Percentiles rank a stretch among this genome's conserved stretches.
phyloP scores from a whole-genome alignment of 768 basidiomycete species.

The Suillus fuscotomentosus region DNA sequence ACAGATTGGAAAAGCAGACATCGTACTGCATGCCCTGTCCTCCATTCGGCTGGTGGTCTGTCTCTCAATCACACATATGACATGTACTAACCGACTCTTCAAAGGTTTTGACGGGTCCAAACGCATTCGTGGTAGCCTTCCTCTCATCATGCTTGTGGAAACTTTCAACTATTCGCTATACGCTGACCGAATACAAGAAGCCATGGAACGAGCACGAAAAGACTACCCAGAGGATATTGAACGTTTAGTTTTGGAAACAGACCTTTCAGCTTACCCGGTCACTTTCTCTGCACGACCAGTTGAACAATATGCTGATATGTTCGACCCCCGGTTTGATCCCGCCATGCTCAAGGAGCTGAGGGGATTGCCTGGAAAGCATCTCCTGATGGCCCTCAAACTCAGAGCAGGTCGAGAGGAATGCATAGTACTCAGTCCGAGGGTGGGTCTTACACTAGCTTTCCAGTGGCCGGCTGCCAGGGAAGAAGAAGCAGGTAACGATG shows the following conservation, averaged over 20 bases:
- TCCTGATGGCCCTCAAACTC: slow-evolving; percentile 1
- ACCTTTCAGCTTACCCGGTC: neutral
- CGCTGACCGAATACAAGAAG: slow-evolving; percentile 5
- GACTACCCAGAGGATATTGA: neutral
- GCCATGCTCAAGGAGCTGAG: neutral
- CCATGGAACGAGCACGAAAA: neutral
- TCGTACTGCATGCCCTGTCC: neutral
- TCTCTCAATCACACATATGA: neutral
- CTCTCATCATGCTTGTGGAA: slow-evolving; percentile 1
- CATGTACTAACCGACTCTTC: neutral
- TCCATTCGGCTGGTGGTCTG: slow-evolving; percentile 2
- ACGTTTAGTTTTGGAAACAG: neutral
- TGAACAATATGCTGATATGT: neutral
- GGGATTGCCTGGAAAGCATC: neutral
- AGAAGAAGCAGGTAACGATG: neutral
- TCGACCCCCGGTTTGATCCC: neutral
- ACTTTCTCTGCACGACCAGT: slow-evolving; percentile 4
- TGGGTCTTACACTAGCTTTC: slow-evolving; percentile 1
- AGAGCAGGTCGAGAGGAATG: neutral
- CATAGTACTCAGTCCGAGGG: neutral
- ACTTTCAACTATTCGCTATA: slow-evolving; percentile 3
- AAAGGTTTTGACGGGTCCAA: neutral
- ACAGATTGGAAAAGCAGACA: slow-evolving; percentile 3
- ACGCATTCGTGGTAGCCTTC: neutral
- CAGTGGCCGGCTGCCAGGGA: neutral